phyloP scores from a whole-genome alignment of 139 green algal genomes.

The Eudorina sp. region DNA sequence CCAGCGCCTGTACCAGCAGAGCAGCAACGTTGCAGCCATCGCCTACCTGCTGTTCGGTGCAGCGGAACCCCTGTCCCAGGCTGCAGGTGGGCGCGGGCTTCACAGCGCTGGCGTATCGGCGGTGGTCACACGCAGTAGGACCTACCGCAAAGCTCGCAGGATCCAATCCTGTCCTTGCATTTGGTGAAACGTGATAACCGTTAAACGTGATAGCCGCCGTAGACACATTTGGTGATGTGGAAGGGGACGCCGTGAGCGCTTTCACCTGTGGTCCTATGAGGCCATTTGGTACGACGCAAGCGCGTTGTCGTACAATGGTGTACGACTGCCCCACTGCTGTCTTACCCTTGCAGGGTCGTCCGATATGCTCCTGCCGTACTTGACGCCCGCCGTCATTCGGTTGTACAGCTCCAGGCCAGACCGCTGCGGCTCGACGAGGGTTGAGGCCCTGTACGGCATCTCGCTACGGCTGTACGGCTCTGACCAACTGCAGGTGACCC shows the following conservation, averaged over 20 bases:
- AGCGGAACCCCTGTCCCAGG: background rate
- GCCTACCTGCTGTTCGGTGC: slow-evolving; percentile 9
- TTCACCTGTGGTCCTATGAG: background rate
- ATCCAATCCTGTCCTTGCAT: background rate
- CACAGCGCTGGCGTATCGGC: background rate
- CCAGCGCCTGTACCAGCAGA: background rate
- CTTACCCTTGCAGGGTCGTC: background rate
- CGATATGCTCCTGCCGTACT: background rate
- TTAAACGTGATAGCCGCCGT: background rate
- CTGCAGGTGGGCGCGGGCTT: background rate
- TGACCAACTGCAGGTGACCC: background rate
- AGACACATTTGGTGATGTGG: too few species aligned
- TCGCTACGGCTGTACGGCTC: background rate
- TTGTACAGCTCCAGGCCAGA: background rate
- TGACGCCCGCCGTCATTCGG: background rate
- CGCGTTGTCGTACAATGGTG: background rate
- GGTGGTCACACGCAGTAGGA: background rate
- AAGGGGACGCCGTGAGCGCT: background rate
- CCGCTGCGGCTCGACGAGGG: background rate
- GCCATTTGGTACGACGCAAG: background rate
- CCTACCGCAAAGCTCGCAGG: background rate
- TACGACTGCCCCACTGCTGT: background rate
- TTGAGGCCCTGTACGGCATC: background rate
- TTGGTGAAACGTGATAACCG: background rate
- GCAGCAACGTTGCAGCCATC: background rate